Base-by-base conservation (phyloP, 139 green algal species). In the Chlorella ohadii region DNA sequence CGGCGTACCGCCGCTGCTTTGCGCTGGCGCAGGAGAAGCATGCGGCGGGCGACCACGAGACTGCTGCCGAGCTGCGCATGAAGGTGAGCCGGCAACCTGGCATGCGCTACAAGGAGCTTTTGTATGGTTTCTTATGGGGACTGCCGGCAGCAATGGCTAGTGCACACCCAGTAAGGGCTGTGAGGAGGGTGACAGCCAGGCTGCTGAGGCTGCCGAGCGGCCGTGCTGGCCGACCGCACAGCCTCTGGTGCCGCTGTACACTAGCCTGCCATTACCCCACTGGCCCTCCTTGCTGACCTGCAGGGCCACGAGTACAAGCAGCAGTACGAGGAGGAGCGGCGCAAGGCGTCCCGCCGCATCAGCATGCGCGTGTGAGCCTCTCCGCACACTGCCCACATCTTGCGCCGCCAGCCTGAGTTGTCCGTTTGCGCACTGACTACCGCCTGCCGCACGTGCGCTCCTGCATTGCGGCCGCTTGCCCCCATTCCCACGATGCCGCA, bases 351-450 rank as follows among this genome's bases (percentile, higher is more conserved):
- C 16, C 65, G 79, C 34, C 79, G 79, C 79, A 84, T 84, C 66
- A 57, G 67, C 67, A 84, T 79, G 51, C 67, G 79, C 57, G 79
- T 84, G 79, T 84, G 36, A 84, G 79, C 78, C 3, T 36, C 13
- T 41, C 38, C 4, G 9, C 22, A 5, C 34, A 39, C 41, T n/a
- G n/a, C n/a, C n/a, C n/a, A n/a, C n/a, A n/a, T n/a, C n/a, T n/a
- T n/a, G n/a, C n/a, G n/a, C n/a, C n/a, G n/a, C n/a, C n/a, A n/a
- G n/a, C n/a, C n/a, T n/a, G n/a, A n/a, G n/a, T n/a, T n/a, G n/a
- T n/a, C n/a, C n/a, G n/a, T n/a, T n/a, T n/a, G n/a, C n/a, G n/a
- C n/a, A n/a, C n/a, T n/a, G n/a, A n/a, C n/a, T n/a, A n/a, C n/a
- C n/a, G n/a, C n/a, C n/a, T n/a, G n/a, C n/a, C n/a, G n/a, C n/a